These are phyloP conservation scores for Rubia peregrina DNA, from an alignment of 305 asterid species.

Conservation along the genomic window DNA sequence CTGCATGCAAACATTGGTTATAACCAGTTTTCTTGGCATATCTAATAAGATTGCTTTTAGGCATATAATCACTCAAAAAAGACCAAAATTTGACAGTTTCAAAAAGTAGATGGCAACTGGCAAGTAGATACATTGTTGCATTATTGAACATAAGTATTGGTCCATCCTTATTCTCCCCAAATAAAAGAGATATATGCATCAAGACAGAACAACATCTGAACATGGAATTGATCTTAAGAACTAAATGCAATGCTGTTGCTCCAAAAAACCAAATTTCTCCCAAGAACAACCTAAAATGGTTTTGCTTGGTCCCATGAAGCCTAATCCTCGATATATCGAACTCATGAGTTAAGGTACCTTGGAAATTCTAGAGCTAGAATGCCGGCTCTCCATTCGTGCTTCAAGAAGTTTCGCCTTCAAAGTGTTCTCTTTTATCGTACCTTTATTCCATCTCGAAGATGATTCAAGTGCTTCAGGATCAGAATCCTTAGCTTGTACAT, in stretches of 20 bases:
- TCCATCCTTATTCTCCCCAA: not conserved
- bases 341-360: constrained; percentile 18
- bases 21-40: no score
- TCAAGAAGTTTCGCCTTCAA: constrained; percentile 77
- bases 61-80: no score
- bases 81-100: not conserved
- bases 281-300: not conserved
- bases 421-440: constrained; percentile 44
- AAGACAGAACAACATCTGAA: not conserved
- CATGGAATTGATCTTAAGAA: not conserved
- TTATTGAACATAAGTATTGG: not conserved
- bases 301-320: not conserved
- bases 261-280: not conserved
- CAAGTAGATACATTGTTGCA: not conserved
- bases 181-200: not conserved
- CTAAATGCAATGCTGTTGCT: not conserved
- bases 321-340: not conserved
- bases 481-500: constrained; percentile 1
- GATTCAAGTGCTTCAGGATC: constrained; percentile 33
- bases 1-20: no score
- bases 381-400: constrained; percentile 58
- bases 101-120: not conserved
- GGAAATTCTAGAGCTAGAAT: constrained; percentile 32
- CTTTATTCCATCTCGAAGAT: constrained; percentile 31
- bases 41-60: no score